These are phyloP conservation scores for Candida tibetensis DNA, from an alignment of 805 yeast species.

Conservation along the genomic window DNA sequence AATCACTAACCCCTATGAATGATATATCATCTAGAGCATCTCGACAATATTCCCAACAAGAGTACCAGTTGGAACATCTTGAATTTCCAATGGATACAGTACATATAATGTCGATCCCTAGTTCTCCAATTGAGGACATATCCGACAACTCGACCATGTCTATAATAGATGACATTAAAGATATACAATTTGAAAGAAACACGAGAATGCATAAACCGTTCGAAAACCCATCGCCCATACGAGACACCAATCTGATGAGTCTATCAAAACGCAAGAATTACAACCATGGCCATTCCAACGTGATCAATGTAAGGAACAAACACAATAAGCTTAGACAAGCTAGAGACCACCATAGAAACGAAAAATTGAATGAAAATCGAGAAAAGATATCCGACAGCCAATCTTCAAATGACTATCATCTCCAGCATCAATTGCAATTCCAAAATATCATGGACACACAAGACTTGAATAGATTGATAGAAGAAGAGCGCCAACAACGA, in stretches of 20 bases:
- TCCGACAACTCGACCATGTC: background rate
- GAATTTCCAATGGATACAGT: slow-evolving; percentile 11
- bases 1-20: too few species aligned
- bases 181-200: slow-evolving; percentile 16
- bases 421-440: slow-evolving; percentile 10
- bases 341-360: slow-evolving; percentile 24
- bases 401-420: slow-evolving; percentile 2
- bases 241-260: too few species aligned
- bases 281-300: slow-evolving; percentile 8
- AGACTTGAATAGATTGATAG: slow-evolving; percentile 20
- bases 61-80: slow-evolving; percentile 3
- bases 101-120: slow-evolving; percentile 9
- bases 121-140: slow-evolving; percentile 6
- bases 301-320: slow-evolving; percentile 18
- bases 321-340: slow-evolving; percentile 22
- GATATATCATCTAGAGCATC: background rate
- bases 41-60: background rate
- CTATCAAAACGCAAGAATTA: slow-evolving; percentile 1
- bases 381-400: slow-evolving; percentile 18
- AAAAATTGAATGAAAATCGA: slow-evolving; percentile 16
- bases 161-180: slow-evolving; percentile 17
- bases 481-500: slow-evolving; percentile 18
- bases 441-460: slow-evolving; percentile 13
- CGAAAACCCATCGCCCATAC: slow-evolving; percentile 3
- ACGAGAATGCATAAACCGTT: slow-evolving; percentile 14